phyloP scores from a whole-genome alignment of 73 alveolate species.

The Halteria grandinella region DNA sequence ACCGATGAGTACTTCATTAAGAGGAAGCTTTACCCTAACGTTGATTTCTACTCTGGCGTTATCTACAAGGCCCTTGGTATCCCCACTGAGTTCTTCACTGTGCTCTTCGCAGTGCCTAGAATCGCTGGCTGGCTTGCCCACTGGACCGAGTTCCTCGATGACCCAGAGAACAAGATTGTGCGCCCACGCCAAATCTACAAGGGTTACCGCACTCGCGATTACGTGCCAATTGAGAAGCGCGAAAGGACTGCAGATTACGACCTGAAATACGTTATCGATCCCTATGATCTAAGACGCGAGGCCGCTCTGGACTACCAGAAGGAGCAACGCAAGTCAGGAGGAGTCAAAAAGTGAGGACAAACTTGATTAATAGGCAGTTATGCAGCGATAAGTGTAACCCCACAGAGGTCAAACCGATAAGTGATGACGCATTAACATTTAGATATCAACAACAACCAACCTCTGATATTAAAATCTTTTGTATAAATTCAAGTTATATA shows the following conservation, averaged over 20 bases:
- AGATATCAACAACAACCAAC: too few species aligned
- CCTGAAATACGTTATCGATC: conserved; percentile 28
- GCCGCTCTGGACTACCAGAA: conserved; percentile 49
- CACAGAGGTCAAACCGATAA: too few species aligned
- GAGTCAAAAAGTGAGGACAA: too few species aligned
- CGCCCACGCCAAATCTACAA: conserved; percentile 88
- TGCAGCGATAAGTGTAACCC: too few species aligned
- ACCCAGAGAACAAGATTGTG: conserved; percentile 89
- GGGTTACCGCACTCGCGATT: conserved; percentile 78
- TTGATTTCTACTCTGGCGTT: conserved; percentile 92
- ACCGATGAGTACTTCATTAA: conserved; percentile 83
- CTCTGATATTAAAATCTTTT: too few species aligned
- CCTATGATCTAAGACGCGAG: conserved; percentile 61
- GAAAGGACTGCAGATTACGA: conserved; percentile 34
- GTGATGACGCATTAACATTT: too few species aligned
- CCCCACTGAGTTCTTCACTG: conserved; percentile 92
- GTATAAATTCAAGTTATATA: too few species aligned
- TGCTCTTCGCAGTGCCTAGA: conserved; percentile 89
- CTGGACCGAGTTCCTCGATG: conserved; percentile 88
- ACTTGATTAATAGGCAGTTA: too few species aligned
- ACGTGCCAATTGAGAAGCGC: conserved; percentile 74
- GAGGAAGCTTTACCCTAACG: conserved; percentile 90
- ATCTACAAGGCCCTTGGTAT: conserved; percentile 93
- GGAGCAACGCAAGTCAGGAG: too few species aligned
- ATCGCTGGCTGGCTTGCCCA: conserved; percentile 94